Evolutionary conservation across 1,284 basidiomycete genomes (phyloP).

Genomic region (Boletus coffeatus): DNA sequence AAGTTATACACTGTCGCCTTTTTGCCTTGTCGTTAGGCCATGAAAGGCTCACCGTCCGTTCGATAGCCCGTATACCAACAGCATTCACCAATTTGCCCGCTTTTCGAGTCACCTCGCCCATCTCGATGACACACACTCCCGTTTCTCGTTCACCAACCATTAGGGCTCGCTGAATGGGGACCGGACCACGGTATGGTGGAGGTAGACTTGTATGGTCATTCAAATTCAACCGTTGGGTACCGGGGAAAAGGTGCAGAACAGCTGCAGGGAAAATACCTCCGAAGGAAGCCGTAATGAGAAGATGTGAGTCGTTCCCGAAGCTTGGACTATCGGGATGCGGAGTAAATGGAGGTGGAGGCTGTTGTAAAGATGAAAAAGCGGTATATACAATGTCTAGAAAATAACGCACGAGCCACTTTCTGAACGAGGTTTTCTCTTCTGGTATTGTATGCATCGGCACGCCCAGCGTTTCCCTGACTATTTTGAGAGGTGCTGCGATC

Average conservation of each 20-base stretch:
- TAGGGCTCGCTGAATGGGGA: conserved; percentile 88
- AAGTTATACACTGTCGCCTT: conserved; percentile 48
- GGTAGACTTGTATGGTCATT: conserved; percentile 77
- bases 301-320: conserved; percentile 34
- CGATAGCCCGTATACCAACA: conserved; percentile 53
- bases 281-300: conserved; percentile 90
- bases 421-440: conserved; percentile 48
- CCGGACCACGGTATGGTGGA: conserved; percentile 86
- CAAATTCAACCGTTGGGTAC: conserved; percentile 74
- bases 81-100: conserved; percentile 36
- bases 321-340: conserved; percentile 23
- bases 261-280: conserved; percentile 69
- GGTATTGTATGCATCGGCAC: conserved; percentile 58
- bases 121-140: conserved; percentile 55
- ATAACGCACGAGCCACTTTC: conserved; percentile 43
- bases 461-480: conserved; percentile 31
- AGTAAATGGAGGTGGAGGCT: conserved; percentile 30
- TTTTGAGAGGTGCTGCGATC: conserved; percentile 32
- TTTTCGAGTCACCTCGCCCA: conserved; percentile 35
- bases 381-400: conserved; percentile 16
- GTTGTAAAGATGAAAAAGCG: conserved; percentile 13
- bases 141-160: conserved; percentile 40
- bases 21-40: conserved; percentile 34
- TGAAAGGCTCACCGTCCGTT: conserved; percentile 29
- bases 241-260: conserved; percentile 52